Conservation (phyloP, 2,329 filamentous ascomycete species). For the Pezicula rhizophila region DNA sequence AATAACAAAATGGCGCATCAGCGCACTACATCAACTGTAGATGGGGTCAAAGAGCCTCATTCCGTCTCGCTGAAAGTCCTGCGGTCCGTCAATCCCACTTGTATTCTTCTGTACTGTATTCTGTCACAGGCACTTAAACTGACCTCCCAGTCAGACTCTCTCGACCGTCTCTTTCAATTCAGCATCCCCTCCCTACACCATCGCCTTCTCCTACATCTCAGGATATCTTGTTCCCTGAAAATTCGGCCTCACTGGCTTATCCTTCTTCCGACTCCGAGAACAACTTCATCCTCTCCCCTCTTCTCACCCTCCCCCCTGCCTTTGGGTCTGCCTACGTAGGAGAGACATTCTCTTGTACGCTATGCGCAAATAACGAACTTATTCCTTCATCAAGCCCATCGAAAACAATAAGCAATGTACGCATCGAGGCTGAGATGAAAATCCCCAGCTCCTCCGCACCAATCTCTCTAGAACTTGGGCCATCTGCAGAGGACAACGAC, state of each 20-base stretch:
- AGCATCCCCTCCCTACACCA: slow-evolving; percentile 54
- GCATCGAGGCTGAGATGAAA: slow-evolving; percentile 90
- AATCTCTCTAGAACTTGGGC: slow-evolving; percentile 56
- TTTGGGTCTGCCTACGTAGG: slow-evolving; percentile 96
- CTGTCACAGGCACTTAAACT: background rate
- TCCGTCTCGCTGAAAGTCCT: slow-evolving; percentile 73
- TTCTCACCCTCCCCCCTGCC: slow-evolving; percentile 78
- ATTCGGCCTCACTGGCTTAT: slow-evolving; percentile 70
- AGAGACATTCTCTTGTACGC: slow-evolving; percentile 87
- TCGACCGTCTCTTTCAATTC: slow-evolving; percentile 68
- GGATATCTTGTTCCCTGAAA: slow-evolving; percentile 31
- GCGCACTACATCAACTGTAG: slow-evolving; percentile 21
- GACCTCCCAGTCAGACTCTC: slow-evolving; percentile 56
- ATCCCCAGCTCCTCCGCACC: slow-evolving; percentile 61
- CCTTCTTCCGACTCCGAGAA: slow-evolving; percentile 42
- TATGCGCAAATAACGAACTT: slow-evolving; percentile 91
- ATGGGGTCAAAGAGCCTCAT: slow-evolving; percentile 63
- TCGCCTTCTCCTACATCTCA: slow-evolving; percentile 32
- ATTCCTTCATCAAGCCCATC: slow-evolving; percentile 31
- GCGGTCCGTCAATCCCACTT: slow-evolving; percentile 38
- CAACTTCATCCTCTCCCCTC: slow-evolving; percentile 47
- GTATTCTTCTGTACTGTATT: background rate
- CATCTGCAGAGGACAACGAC: slow-evolving; percentile 6
- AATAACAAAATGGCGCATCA: slow-evolving; percentile 24
- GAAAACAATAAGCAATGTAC: slow-evolving; percentile 63